phyloP scores from a whole-genome alignment of 2,329 filamentous ascomycete species.

The Apiospora koreana region DNA sequence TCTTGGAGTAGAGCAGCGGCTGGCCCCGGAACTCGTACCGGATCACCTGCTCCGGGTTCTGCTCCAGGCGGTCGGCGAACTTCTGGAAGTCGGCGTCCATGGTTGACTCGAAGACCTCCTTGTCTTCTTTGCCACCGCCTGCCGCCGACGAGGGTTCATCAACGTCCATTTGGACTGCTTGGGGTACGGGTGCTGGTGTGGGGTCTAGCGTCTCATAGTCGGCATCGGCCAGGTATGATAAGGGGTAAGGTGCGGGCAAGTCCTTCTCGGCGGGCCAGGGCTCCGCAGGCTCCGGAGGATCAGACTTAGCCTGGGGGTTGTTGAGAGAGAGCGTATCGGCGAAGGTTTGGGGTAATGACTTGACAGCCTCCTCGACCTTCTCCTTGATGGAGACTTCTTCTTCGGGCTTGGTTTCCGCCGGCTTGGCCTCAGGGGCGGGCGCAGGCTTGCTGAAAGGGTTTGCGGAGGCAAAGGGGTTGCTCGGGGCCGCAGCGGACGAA shows the following conservation, averaged over 20 bases:
- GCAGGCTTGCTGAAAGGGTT: constrained; percentile 47
- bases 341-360: constrained; percentile 61
- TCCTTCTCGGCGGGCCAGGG: constrained; percentile 73
- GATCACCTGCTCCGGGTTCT: constrained; percentile 82
- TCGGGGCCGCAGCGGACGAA: constrained; percentile 31
- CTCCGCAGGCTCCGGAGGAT: constrained; percentile 49
- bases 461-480: constrained; percentile 62
- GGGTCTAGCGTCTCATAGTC: constrained; percentile 86
- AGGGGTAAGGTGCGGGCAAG: constrained; percentile 72
- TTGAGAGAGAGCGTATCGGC: constrained; percentile 78
- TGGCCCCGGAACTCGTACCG: constrained; percentile 75
- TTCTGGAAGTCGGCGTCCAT: constrained; percentile 78
- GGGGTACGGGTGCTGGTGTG: constrained; percentile 51
- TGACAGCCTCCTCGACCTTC: constrained; percentile 24
- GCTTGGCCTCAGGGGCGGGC: constrained; percentile 22
- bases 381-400: constrained; percentile 35
- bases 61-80: constrained; percentile 74
- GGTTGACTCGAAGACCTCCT: constrained; percentile 70
- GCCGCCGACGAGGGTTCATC: constrained; percentile 38
- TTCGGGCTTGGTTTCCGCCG: constrained; percentile 24
- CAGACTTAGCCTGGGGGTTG: constrained; percentile 40
- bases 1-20: constrained; percentile 79
- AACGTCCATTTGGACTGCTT: constrained; percentile 49
- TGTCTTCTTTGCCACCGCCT: constrained; percentile 59
- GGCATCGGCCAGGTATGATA: constrained; percentile 80